Evolutionary conservation across 2,329 filamentous ascomycete genomes (phyloP).

Genomic region (Scedosporium boydii): DNA sequence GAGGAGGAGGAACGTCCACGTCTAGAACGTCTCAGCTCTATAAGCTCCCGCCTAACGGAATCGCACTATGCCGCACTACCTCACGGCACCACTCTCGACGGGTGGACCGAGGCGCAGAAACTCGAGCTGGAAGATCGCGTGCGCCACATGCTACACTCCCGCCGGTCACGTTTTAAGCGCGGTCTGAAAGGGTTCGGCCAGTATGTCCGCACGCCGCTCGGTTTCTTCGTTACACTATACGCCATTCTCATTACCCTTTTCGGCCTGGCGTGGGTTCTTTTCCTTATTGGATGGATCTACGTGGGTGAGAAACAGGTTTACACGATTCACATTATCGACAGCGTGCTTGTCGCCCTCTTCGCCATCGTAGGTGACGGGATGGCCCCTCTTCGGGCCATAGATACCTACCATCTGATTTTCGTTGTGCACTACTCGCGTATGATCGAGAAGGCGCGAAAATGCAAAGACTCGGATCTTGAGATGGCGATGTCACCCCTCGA

Average conservation of each 20-base stretch:
- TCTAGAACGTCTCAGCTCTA: slow-evolving; percentile 40
- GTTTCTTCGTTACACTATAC: slow-evolving; percentile 77
- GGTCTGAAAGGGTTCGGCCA: slow-evolving; percentile 71
- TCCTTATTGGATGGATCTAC: slow-evolving; percentile 83
- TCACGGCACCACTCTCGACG: slow-evolving; percentile 60
- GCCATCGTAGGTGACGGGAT: slow-evolving; percentile 62
- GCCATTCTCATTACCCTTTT: slow-evolving; percentile 76
- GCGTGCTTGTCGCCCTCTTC: slow-evolving; percentile 61
- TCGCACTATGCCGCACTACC: slow-evolving; percentile 73
- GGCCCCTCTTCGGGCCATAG: slow-evolving; percentile 65
- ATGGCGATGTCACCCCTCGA: too few species aligned
- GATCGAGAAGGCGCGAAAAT: slow-evolving; percentile 37
- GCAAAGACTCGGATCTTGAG: slow-evolving; percentile 10
- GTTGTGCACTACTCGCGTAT: slow-evolving; percentile 55
- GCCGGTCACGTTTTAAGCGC: slow-evolving; percentile 69
- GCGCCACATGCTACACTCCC: slow-evolving; percentile 77
- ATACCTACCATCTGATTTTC: slow-evolving; percentile 83
- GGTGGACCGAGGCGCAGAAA: slow-evolving; percentile 68
- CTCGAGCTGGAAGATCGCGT: slow-evolving; percentile 76
- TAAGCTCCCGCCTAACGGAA: slow-evolving; percentile 59
- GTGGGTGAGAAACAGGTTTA: slow-evolving; percentile 65
- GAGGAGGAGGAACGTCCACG: slow-evolving; percentile 12
- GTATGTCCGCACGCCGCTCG: slow-evolving; percentile 67
- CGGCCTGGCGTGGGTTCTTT: slow-evolving; percentile 82
- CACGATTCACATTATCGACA: slow-evolving; percentile 60